phyloP scores from a whole-genome alignment of 2,329 filamentous ascomycete genomes.

The Cladorrhinum sp. region DNA sequence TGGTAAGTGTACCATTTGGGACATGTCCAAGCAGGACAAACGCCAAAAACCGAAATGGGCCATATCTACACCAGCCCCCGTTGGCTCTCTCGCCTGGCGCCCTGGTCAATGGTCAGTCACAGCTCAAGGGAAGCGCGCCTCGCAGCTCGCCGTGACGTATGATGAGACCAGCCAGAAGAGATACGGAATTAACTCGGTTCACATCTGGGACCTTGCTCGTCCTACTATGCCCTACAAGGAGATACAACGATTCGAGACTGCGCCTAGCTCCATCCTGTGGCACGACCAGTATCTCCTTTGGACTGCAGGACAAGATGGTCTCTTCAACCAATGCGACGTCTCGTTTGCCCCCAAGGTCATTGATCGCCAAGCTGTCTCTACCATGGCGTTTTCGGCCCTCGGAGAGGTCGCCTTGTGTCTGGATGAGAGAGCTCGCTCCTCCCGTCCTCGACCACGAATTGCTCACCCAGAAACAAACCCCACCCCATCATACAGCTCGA shows the following conservation, averaged over 20 bases:
- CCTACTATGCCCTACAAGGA: slow-evolving; percentile 66
- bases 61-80: slow-evolving; percentile 58
- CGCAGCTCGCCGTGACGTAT: slow-evolving; percentile 61
- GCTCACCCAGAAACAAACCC: slow-evolving; percentile 32
- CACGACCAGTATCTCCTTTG: slow-evolving; percentile 63
- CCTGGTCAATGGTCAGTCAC: slow-evolving; percentile 65
- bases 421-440: slow-evolving; percentile 50
- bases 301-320: slow-evolving; percentile 61
- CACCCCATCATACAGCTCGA: slow-evolving; percentile 46
- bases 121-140: slow-evolving; percentile 56
- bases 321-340: slow-evolving; percentile 64
- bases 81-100: slow-evolving; percentile 60
- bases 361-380: slow-evolving; percentile 60
- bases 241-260: slow-evolving; percentile 57
- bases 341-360: slow-evolving; percentile 62
- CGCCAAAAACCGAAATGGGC: slow-evolving; percentile 63
- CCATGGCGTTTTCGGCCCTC: slow-evolving; percentile 56
- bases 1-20: slow-evolving; percentile 63
- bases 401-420: slow-evolving; percentile 62
- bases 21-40: slow-evolving; percentile 58
- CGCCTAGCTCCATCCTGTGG: slow-evolving; percentile 60
- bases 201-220: slow-evolving; percentile 67
- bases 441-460: slow-evolving; percentile 42
- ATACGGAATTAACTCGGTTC: slow-evolving; percentile 56
- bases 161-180: slow-evolving; percentile 54